phyloP scores from a whole-genome alignment of 225 moss, liverwort and hornwort genomes.

The Pleurozium schreberi region DNA sequence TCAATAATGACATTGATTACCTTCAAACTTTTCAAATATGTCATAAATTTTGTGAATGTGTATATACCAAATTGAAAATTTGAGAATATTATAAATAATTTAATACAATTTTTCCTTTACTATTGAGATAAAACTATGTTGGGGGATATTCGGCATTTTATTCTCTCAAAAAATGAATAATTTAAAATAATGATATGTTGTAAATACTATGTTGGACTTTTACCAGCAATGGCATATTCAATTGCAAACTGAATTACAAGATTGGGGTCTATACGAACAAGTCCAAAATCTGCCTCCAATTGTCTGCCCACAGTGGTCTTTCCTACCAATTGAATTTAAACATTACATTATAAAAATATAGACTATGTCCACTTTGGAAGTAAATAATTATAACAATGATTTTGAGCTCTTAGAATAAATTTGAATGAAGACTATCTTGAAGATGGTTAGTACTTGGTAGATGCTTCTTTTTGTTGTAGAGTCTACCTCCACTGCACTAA shows the following conservation, averaged over 20 bases:
- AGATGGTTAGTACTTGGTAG: too few relatives aligned
- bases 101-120: background rate
- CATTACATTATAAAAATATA: background rate
- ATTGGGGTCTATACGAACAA: slow-evolving; percentile 43
- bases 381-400: background rate
- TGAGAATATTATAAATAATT: background rate
- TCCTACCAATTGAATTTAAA: slow-evolving; percentile 36
- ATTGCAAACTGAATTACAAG: slow-evolving; percentile 60
- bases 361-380: accelerated
- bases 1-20: too few relatives aligned
- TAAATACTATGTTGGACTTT: background rate
- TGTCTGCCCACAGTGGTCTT: slow-evolving; percentile 56
- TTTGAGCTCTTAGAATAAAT: too few relatives aligned
- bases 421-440: too few relatives aligned
- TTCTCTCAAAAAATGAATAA: background rate
- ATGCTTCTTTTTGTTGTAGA: too few relatives aligned
- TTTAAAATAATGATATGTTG: background rate
- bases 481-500: too few relatives aligned
- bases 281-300: slow-evolving; percentile 40
- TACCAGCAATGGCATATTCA: slow-evolving; percentile 60
- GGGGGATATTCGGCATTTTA: background rate
- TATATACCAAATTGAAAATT: background rate
- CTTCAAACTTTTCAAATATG: background rate
- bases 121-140: background rate
- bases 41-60: background rate